Base-by-base conservation (phyloP, 371 early-diverging fungal genomes). In the Dichotomocladium elegans region DNA sequence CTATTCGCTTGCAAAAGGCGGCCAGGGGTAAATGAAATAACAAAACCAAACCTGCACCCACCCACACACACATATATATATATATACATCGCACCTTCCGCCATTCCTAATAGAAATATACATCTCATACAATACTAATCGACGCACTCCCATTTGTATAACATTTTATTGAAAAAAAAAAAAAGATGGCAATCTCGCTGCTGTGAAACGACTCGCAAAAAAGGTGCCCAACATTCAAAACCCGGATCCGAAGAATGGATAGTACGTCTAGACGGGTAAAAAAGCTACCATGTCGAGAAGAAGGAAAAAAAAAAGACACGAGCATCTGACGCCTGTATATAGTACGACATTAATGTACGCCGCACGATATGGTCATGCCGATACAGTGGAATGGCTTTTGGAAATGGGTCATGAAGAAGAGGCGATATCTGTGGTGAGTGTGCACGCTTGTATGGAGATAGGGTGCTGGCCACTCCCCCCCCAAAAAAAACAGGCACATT, bases 271-370 rank as follows among this genome's bases (percentile, higher is more conserved):
- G n/a, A n/a, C n/a, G n/a, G n/a, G n/a, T n/a, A n/a, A n/a, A n/a
- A n/a, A n/a, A n/a, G n/a, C n/a, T n/a, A n/a, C n/a, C n/a, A n/a
- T n/a, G n/a, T n/a, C n/a, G n/a, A n/a, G n/a, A n/a, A n/a, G n/a
- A 1, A 31, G 10, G 27, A 33, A 27, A 9, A 15, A 9, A 43
- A 7, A n/a, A 33, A 43, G 44, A 15, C 4, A 3, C 4, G 42
- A 41, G 15, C n/a, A n/a, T n/a, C n/a, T n/a, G 14, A 35, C 14
- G 11, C 35, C 0, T 43, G 11, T 44, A 25, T 12, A 26, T 51
- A 77, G 78, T 33, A 78, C 78, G 14, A 70, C 74, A 4, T 47
- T 78, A 9, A 70, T 78, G 71, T 72, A 72, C 58, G 78, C 78
- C 21, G 60, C 78, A 30, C 40, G 58, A 35, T 57, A 67, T 47